phyloP scores from a whole-genome alignment of 441 rosid species.

The Pelargonium cotyledonis region DNA sequence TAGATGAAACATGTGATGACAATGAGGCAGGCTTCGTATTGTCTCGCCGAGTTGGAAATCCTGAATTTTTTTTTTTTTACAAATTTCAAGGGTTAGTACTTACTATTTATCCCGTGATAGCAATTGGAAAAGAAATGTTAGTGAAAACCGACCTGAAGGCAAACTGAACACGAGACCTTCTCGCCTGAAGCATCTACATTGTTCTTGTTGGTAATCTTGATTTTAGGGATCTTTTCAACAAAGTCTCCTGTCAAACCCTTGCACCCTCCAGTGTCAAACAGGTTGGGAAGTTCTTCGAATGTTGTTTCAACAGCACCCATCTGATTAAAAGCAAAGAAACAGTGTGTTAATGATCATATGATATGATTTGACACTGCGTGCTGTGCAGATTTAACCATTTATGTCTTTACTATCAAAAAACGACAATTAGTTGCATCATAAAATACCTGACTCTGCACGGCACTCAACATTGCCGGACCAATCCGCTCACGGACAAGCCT shows the following conservation, averaged over 20 bases:
- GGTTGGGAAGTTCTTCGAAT: constrained; percentile 62
- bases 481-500: constrained; percentile 93
- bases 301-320: constrained; percentile 79
- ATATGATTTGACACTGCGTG: no score
- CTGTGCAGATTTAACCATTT: neutral
- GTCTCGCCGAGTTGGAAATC: constrained; percentile 91
- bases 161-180: constrained; percentile 70
- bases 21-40: constrained; percentile 79
- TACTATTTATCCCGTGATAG: neutral
- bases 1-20: constrained; percentile 88
- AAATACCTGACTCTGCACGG: constrained; percentile 92
- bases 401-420: neutral
- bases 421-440: neutral
- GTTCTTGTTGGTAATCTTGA: constrained; percentile 52
- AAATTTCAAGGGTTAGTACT: constrained; percentile 10
- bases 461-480: constrained; percentile 96
- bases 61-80: constrained; percentile 30
- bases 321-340: constrained; percentile 34
- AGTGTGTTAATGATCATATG: neutral
- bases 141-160: constrained; percentile 67
- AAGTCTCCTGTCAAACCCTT: constrained; percentile 73
- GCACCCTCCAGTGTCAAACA: constrained; percentile 70
- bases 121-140: neutral
- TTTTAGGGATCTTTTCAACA: constrained; percentile 76
- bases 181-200: constrained; percentile 69